These are phyloP conservation scores for Nidularia sp. DNA, from an alignment of 768 basidiomycete genomes.

Conservation along the genomic window DNA sequence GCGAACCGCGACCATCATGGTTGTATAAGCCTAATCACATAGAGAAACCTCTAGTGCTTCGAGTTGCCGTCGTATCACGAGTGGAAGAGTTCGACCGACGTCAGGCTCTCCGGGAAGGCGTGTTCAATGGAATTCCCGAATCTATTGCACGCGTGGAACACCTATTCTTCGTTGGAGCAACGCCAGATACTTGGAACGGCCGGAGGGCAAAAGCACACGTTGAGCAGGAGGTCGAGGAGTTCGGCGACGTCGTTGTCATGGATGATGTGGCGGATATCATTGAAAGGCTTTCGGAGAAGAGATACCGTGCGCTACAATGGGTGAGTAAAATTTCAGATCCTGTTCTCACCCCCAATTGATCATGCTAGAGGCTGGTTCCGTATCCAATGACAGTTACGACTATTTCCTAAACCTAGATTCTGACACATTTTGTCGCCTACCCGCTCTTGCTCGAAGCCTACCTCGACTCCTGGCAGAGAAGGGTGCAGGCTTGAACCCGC, in stretches of 20 bases:
- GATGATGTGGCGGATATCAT: neutral
- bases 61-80: neutral
- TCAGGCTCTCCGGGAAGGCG: neutral
- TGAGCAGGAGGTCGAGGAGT: neutral
- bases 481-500: neutral
- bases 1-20: neutral
- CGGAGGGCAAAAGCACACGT: neutral
- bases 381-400: neutral
- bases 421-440: neutral
- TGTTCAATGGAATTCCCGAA: neutral
- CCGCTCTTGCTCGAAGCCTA: neutral
- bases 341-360: neutral
- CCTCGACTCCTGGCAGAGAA: neutral
- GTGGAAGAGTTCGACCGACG: neutral
- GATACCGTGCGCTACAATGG: neutral
- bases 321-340: neutral
- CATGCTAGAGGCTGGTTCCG: neutral
- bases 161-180: neutral
- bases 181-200: neutral
- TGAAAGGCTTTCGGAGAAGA: neutral
- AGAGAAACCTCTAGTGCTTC: neutral
- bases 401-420: neutral
- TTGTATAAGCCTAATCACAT: neutral
- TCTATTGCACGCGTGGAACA: neutral
- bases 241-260: neutral